Evolutionary conservation across 495 filamentous ascomycete genomes (phyloP), one percentile per base, ranked within the genome.

Genomic region (Acidomyces sp.): DNA sequence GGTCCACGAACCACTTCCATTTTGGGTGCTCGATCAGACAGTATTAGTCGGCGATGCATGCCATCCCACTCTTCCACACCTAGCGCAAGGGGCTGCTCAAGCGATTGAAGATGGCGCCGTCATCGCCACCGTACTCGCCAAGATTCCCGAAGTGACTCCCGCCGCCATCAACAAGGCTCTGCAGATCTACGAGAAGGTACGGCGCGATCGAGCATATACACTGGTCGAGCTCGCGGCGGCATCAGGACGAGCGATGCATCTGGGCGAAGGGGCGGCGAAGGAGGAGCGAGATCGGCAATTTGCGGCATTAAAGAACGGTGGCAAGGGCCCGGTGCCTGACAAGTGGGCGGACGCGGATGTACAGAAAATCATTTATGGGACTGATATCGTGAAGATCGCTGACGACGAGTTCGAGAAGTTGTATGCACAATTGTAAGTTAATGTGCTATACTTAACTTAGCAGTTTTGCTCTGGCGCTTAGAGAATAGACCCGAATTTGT

Each of bases 331-430:
- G 20, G 64, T 74, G 37, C 79, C 80, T 9, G 82, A 87, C 62
- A 80, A 82, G 63, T 87, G 82, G 82, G 82, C 80, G 20, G 77
- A 78, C 69, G 75, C 74, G 19, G 78, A 82, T 54, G 76, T 85
- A 36, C 80, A 85, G 63, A 69, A 71, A 54, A 71, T 77, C 69
- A 81, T 85, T 51, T 85, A 83, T 57, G 75, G 78, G 16, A 62
- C 74, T 51, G 80, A 85, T 60, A 73, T 73, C 43, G 67, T 76
- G 32, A 63, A 70, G 58, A 71, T 72, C 28, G 67, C 77, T 2
- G 56, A 65, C 43, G 71, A 78, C 45, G 60, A 58, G 46, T 85
- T 80, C 59, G 69, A 72, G 18, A 65, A 70, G 61, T 51, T 75
- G 7, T 54, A 34, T 13, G 33, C 23, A 4, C 19, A 16, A 27